phyloP scores from a whole-genome alignment of 148 eudicot species.

The Agrostemma githago region DNA sequence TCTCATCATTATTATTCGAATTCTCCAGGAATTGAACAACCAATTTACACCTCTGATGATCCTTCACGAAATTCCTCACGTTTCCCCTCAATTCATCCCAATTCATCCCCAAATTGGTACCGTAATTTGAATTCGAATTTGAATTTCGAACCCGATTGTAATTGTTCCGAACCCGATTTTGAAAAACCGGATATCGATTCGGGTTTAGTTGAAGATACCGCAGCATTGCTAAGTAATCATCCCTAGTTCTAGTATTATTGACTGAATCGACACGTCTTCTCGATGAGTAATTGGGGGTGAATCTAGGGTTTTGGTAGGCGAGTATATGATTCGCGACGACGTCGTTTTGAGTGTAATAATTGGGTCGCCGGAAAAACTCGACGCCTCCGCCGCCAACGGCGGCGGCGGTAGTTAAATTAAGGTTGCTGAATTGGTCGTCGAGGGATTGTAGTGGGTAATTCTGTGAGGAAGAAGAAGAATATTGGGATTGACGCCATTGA shows the following conservation, averaged over 20 bases:
- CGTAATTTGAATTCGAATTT: neutral
- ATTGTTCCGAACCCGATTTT: neutral
- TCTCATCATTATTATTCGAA: conserved; percentile 13
- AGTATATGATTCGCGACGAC: neutral
- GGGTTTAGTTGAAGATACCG: neutral
- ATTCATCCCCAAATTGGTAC: neutral
- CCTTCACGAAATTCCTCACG: conserved; percentile 14
- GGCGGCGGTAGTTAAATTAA: neutral
- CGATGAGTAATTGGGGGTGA: neutral
- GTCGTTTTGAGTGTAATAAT: neutral
- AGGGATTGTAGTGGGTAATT: neutral
- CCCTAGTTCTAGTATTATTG: neutral
- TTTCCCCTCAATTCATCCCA: conserved; percentile 15
- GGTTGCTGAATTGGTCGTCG: neutral
- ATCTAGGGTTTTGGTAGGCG: neutral
- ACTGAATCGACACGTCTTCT: neutral
- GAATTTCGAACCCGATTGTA: too few species aligned
- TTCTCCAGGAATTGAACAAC: conserved; percentile 27
- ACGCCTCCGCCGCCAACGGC: neutral
- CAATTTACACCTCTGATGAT: conserved; percentile 18
- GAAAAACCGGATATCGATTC: neutral
- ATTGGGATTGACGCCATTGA: neutral
- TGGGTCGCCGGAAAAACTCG: neutral
- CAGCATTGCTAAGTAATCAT: neutral
- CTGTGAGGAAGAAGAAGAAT: neutral